Evolutionary conservation across 441 rosid species (phyloP).

Genomic region (Geranium incanum): DNA sequence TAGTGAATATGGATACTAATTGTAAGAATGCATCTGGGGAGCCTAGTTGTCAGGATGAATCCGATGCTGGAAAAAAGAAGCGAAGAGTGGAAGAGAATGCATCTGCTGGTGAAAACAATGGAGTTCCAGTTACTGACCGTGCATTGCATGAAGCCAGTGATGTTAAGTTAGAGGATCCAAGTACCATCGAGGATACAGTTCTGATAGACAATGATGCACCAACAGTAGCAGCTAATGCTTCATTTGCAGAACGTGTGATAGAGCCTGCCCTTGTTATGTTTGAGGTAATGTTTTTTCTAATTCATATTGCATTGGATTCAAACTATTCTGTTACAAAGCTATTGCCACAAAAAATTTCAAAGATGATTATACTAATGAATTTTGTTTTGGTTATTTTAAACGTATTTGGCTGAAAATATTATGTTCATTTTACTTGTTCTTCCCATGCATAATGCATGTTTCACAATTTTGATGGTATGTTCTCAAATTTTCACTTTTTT

Average conservation of each 20-base stretch:
- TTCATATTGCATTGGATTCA: background rate
- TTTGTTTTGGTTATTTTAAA: background rate
- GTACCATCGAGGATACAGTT: slow-evolving; percentile 35
- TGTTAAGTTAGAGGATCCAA: slow-evolving; percentile 43
- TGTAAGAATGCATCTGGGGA: slow-evolving; percentile 43
- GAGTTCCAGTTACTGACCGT: slow-evolving; percentile 36
- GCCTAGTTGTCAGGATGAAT: slow-evolving; percentile 35
- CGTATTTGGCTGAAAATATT: background rate
- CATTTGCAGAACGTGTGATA: slow-evolving; percentile 68
- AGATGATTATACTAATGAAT: background rate
- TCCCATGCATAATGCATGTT: background rate
- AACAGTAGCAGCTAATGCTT: slow-evolving; percentile 49
- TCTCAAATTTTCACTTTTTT: background rate
- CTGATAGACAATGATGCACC: slow-evolving; percentile 44
- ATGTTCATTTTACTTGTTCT: background rate
- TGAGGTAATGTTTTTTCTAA: slow-evolving; percentile 52
- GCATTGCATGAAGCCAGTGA: slow-evolving; percentile 43
- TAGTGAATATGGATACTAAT: slow-evolving; percentile 45
- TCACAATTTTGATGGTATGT: background rate
- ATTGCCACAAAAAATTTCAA: background rate
- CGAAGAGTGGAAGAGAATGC: slow-evolving; percentile 50
- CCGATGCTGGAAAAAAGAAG: slow-evolving; percentile 52
- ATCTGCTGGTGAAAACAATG: slow-evolving; percentile 42
- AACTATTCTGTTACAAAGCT: background rate
- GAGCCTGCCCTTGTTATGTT: slow-evolving; percentile 95